Evolutionary conservation across 1,284 basidiomycete genomes (phyloP).

Genomic region (Microbotryomycetes sp.): DNA sequence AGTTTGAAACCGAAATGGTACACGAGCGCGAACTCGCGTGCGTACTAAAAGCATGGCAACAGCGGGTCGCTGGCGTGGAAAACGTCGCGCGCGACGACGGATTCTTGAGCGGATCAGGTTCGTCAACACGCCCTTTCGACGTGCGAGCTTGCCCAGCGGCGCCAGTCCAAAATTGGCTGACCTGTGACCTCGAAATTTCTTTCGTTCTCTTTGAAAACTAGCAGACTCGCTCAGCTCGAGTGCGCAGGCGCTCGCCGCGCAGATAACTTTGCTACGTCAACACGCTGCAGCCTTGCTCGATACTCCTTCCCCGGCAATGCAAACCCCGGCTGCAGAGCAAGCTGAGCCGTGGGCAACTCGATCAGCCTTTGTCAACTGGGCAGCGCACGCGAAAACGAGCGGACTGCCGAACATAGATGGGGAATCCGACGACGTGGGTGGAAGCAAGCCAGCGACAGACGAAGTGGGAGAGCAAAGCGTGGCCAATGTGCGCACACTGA

Average conservation of each 20-base stretch:
- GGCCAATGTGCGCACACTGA: no score
- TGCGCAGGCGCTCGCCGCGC: conserved; percentile 6
- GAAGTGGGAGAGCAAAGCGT: no score
- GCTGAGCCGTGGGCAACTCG: conserved; percentile 16
- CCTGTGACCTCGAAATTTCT: no score
- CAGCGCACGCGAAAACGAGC: conserved; percentile 13
- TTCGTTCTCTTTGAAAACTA: neutral
- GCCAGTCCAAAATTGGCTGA: no score
- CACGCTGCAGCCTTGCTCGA: conserved; percentile 12
- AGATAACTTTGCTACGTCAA: conserved; percentile 13
- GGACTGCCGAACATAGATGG: neutral
- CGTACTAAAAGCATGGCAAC: neutral
- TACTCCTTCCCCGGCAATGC: conserved; percentile 6
- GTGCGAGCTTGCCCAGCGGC: neutral
- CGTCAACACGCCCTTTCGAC: neutral
- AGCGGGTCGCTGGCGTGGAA: neutral
- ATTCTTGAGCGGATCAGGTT: conserved; percentile 7
- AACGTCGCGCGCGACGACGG: conserved; percentile 1
- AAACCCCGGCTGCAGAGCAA: neutral
- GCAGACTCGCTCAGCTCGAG: conserved; percentile 6
- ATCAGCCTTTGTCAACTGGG: conserved; percentile 27
- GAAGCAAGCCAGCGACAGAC: no score
- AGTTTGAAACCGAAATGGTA: conserved; percentile 24
- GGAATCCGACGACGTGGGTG: no score
- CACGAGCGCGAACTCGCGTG: neutral